phyloP scores from a whole-genome alignment of 2,329 filamentous ascomycete genomes.

The Exutisphaerella laricina region DNA sequence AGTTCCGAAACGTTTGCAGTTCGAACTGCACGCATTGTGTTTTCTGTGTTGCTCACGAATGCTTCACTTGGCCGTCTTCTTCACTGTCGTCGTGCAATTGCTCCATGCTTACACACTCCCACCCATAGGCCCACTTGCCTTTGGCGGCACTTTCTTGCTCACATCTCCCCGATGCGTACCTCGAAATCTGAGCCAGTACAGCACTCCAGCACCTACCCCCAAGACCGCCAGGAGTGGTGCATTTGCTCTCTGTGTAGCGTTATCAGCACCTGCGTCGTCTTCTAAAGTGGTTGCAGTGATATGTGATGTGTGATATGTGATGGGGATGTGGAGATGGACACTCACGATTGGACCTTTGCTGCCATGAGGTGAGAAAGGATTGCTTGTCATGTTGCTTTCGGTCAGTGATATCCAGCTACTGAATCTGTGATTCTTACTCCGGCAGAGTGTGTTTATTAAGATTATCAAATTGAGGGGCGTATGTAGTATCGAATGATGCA shows the following conservation, averaged over 20 bases:
- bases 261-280: neutral
- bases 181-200: neutral
- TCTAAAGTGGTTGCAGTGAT: neutral
- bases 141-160: neutral
- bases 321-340: neutral
- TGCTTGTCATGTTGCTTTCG: neutral
- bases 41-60: too few species aligned
- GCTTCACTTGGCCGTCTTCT: too few species aligned
- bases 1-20: too few species aligned
- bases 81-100: too few species aligned
- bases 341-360: neutral
- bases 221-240: neutral
- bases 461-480: too few species aligned
- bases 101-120: slow-evolving; percentile 3
- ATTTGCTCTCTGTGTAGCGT: neutral
- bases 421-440: neutral
- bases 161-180: neutral
- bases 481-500: neutral
- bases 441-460: neutral
- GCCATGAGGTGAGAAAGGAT: neutral
- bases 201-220: neutral
- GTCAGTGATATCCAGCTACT: neutral
- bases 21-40: too few species aligned
- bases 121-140: slow-evolving; percentile 1
- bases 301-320: neutral